Evolutionary conservation across 345 rosid genomes (phyloP).

Genomic region (Odontarrhena argentea): DNA sequence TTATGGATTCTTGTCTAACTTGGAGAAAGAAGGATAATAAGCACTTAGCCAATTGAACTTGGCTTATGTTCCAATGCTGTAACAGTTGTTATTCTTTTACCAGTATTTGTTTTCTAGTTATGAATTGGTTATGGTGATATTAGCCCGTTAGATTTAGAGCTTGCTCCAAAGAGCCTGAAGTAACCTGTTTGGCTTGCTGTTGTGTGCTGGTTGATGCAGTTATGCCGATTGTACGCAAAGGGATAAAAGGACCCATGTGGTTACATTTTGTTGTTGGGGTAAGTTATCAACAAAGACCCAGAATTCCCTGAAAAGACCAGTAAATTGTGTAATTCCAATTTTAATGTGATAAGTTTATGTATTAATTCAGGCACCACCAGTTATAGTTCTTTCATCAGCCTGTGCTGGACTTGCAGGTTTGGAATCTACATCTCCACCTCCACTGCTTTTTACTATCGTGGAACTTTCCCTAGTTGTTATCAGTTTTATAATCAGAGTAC

Average conservation of each 20-base stretch:
- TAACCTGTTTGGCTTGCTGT: background rate
- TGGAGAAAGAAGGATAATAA: background rate
- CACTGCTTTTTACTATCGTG: background rate
- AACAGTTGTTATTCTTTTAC: background rate
- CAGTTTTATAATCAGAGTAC: background rate
- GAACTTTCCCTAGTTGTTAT: constrained; percentile 8
- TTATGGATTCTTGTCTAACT: background rate
- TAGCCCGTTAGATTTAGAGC: constrained; percentile 6
- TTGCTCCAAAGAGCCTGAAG: constrained; percentile 1
- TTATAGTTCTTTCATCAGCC: constrained; percentile 87
- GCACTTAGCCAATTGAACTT: background rate
- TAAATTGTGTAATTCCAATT: background rate
- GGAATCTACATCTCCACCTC: constrained; percentile 18
- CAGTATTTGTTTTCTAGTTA: background rate
- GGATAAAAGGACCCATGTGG: constrained; percentile 93
- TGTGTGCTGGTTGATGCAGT: constrained; percentile 49
- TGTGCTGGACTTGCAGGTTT: constrained; percentile 90
- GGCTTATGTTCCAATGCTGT: background rate
- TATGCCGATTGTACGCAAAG: constrained; percentile 75
- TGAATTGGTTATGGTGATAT: constrained; percentile 3
- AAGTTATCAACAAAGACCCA: constrained; percentile 44
- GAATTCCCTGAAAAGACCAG: background rate
- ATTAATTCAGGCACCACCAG: constrained; percentile 83
- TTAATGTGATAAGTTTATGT: background rate
- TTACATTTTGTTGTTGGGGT: constrained; percentile 91